Conservation (phyloP, 169 alveolate species). For the Plasmodium malariae region DNA sequence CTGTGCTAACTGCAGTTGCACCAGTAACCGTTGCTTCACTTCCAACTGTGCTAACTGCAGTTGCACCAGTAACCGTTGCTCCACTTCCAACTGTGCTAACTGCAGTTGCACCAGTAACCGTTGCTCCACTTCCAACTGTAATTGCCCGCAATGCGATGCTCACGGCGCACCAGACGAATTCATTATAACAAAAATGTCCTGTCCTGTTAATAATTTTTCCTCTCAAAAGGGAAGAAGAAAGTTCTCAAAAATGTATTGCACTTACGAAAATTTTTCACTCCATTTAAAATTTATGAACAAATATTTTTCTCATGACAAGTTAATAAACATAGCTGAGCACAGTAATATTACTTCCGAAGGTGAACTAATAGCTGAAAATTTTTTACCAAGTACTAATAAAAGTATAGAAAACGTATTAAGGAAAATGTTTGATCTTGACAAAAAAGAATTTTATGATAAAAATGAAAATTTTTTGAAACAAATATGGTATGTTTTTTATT, state of each 20-base stretch:
- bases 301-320: slow-evolving; percentile 14
- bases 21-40: too few relatives aligned
- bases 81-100: too few relatives aligned
- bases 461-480: not conserved
- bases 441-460: not conserved
- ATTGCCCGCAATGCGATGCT: too few relatives aligned
- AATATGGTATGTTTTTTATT: not conserved
- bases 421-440: slow-evolving; percentile 7
- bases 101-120: too few relatives aligned
- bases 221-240: not conserved
- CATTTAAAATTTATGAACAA: slow-evolving; percentile 31
- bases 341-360: slow-evolving; percentile 33
- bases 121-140: too few relatives aligned
- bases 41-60: too few relatives aligned
- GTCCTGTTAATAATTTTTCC: not conserved
- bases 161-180: not conserved
- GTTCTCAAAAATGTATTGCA: not conserved
- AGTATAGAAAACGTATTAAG: slow-evolving; percentile 29
- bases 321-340: slow-evolving; percentile 17
- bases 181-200: not conserved
- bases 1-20: too few relatives aligned
- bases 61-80: too few relatives aligned
- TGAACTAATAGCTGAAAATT: not conserved
- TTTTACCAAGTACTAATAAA: not conserved
- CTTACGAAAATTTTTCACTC: slow-evolving; percentile 4